phyloP scores from a whole-genome alignment of 352 stramenopile species.

The Phytopythium vexans region DNA sequence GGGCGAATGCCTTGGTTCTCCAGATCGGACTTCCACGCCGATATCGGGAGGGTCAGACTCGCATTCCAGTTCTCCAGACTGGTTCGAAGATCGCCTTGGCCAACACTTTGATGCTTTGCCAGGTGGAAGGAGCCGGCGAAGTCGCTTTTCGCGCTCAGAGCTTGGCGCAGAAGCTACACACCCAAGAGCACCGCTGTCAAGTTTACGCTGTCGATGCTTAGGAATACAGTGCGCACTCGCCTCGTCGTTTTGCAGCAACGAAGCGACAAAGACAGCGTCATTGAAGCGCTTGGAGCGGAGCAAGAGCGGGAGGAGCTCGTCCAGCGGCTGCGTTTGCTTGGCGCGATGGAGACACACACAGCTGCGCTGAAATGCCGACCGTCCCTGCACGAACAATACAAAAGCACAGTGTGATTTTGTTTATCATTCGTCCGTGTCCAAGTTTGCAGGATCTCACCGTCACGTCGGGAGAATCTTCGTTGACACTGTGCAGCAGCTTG shows the following conservation, averaged over 20 bases:
- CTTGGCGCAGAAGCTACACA: constrained; percentile 21
- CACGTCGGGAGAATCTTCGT: constrained; percentile 35
- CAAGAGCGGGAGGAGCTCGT: constrained; percentile 15
- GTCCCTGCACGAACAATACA: constrained; percentile 25
- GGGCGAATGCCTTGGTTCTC: constrained; percentile 26
- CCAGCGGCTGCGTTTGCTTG: constrained; percentile 17
- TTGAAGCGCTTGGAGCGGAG: constrained; percentile 19
- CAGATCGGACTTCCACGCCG: no score
- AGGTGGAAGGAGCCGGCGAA: constrained; percentile 23
- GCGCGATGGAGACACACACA: constrained; percentile 43
- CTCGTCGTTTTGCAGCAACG: constrained; percentile 42
- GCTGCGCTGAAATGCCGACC: constrained; percentile 54
- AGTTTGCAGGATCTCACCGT: constrained; percentile 22
- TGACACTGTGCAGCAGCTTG: constrained; percentile 17
- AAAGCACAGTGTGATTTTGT: neutral
- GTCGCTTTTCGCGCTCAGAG: constrained; percentile 16
- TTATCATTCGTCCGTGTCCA: neutral
- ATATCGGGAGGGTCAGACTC: neutral
- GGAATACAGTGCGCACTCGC: constrained; percentile 6
- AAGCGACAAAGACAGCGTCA: constrained; percentile 55
- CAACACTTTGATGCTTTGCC: constrained; percentile 9
- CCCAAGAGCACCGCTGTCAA: neutral
- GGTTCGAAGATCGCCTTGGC: neutral
- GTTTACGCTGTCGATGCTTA: neutral
- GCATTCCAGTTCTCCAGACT: constrained; percentile 34